Conservation (phyloP, 1,284 basidiomycete genomes). For the Cerrena zonata region DNA sequence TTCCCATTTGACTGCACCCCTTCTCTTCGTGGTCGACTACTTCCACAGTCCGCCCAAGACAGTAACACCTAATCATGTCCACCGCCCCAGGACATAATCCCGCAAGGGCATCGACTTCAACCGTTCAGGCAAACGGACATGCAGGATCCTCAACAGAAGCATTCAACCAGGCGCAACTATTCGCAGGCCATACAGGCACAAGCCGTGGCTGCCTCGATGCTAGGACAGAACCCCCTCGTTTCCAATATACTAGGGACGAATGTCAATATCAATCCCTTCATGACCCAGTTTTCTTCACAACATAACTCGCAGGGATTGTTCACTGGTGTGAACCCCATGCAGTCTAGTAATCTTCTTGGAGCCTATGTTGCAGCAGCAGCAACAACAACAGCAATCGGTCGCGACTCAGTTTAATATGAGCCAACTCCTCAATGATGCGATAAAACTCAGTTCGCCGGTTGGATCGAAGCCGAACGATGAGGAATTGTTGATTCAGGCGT, state of each 20-base stretch:
- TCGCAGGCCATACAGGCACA: background rate
- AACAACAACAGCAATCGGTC: background rate
- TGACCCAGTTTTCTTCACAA: background rate
- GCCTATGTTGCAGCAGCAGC: background rate
- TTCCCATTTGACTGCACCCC: background rate
- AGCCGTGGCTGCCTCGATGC: background rate
- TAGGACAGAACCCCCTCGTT: background rate
- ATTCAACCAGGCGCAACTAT: no score
- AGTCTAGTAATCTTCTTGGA: background rate
- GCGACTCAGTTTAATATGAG: background rate
- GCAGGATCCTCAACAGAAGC: no score
- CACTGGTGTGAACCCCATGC: background rate
- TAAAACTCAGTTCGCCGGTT: slow-evolving; percentile 50
- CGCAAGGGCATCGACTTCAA: no score
- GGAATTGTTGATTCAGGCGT: slow-evolving; percentile 42
- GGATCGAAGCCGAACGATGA: slow-evolving; percentile 46
- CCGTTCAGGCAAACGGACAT: no score
- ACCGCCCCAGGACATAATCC: background rate
- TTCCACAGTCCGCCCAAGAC: background rate
- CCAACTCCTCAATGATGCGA: slow-evolving; percentile 41
- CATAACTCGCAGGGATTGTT: background rate
- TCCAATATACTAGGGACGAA: background rate
- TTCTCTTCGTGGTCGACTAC: background rate
- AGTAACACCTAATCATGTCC: background rate
- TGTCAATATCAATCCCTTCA: background rate